phyloP scores from a whole-genome alignment of 352 stramenopile genomes.

The Pythium coloratum region DNA sequence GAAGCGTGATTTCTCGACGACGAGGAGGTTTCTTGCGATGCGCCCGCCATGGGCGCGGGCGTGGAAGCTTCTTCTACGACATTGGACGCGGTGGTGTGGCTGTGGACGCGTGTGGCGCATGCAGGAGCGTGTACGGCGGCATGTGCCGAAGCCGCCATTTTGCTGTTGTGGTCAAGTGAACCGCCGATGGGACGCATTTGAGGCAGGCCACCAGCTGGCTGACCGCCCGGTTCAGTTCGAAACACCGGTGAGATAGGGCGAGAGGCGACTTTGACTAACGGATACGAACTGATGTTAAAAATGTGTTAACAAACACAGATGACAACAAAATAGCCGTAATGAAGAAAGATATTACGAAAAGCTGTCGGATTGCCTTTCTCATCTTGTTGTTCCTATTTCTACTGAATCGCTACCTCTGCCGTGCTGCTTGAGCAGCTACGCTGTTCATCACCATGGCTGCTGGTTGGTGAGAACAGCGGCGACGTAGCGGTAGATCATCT shows the following conservation, averaged over 20 bases:
- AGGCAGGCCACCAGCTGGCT: conserved; percentile 1
- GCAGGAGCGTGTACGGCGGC: background rate
- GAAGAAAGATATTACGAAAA: background rate
- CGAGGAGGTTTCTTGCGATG: background rate
- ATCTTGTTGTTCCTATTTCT: background rate
- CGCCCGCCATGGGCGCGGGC: background rate
- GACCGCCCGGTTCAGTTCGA: background rate
- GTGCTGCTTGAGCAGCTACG: no score
- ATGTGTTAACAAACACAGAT: background rate
- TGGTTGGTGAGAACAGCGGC: conserved; percentile 52
- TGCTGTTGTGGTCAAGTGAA: background rate
- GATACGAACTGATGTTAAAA: background rate
- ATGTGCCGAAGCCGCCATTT: conserved; percentile 3
- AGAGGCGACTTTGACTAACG: background rate
- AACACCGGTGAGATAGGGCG: background rate
- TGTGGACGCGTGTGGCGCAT: background rate
- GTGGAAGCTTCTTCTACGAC: background rate
- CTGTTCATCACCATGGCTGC: conserved; percentile 49
- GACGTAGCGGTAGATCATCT: conserved; percentile 87
- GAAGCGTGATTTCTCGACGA: background rate
- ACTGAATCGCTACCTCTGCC: background rate
- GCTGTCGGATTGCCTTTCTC: background rate
- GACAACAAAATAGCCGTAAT: background rate
- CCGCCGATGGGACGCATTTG: background rate
- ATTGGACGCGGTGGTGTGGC: background rate